phyloP scores from a whole-genome alignment of 2,329 filamentous ascomycete genomes.

The Alternaria metachromatica region DNA sequence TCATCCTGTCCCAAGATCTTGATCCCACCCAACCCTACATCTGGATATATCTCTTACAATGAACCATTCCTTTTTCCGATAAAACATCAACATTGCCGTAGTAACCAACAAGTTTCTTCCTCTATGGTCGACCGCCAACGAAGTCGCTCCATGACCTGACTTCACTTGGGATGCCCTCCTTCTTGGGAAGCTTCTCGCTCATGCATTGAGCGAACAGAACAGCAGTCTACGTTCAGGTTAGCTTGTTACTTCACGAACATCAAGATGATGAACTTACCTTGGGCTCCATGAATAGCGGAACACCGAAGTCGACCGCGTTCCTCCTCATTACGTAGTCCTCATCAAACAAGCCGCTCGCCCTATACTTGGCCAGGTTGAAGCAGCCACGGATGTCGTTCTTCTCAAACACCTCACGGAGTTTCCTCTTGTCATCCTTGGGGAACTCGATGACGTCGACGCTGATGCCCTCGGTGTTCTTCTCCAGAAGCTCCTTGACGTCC shows the following conservation, averaged over 20 bases:
- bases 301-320: constrained; percentile 97
- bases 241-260: constrained; percentile 4
- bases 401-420: constrained; percentile 91
- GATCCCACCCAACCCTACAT: neutral
- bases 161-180: constrained; percentile 87
- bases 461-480: constrained; percentile 72
- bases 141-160: constrained; percentile 96
- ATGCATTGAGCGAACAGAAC: constrained; percentile 96
- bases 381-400: constrained; percentile 96
- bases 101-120: constrained; percentile 21
- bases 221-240: constrained; percentile 71
- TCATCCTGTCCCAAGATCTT: neutral
- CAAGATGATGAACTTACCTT: constrained; percentile 69
- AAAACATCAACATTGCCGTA: neutral
- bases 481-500: constrained; percentile 82
- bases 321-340: constrained; percentile 98
- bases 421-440: constrained; percentile 94
- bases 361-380: constrained; percentile 88
- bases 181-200: constrained; percentile 90
- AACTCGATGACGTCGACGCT: constrained; percentile 92
- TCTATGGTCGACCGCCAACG: constrained; percentile 64
- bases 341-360: constrained; percentile 84
- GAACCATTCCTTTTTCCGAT: neutral
- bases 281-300: constrained; percentile 97
- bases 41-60: constrained; percentile 17